Base-by-base conservation (phyloP, 2,329 filamentous ascomycete species). In the Penicillium sp. region DNA sequence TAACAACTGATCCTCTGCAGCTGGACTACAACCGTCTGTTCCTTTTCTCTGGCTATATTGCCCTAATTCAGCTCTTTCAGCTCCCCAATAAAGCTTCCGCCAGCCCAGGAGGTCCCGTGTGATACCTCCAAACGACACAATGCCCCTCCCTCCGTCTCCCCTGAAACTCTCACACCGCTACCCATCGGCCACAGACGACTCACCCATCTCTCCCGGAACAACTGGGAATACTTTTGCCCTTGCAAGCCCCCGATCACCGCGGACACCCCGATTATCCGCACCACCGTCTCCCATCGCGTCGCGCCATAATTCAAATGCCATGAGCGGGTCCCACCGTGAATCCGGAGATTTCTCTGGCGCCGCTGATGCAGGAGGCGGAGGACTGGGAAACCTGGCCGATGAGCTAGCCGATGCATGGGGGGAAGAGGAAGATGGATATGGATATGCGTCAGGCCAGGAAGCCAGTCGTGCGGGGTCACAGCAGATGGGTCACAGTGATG, bases 371-470 rank as follows among this genome's bases (percentile, higher is more conserved):
- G 54, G 61, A 5, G 72, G 70, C 2, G 76, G 77, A 43, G 84
- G 83, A 10, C 70, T 86, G 51, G 85, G 84, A 25, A 87, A 82
- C 61, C 70, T 88, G 50, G 85, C 85, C 29, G 85, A 88, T 66
- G 85, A 87, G 67, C 72, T 87, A 25, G 85, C 82, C 27, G 82
- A 84, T 63, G 81, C 81, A n/a, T 84, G 81, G 77, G 82, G 81
- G 23, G 72, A 78, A 38, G 81, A 82, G 29, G 80, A 81, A 46
- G 76, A 74, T 16, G 77, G 76, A 25, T 79, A 80, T 50, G 76
- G 72, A 47, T 75, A 76, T 57, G 67, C 66, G 8, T 75, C 74
- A 2, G 73, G 72, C 9, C 70, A 74, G 64, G 73, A 75, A 47
- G 68, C 64, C 21, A 61, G 61, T n/a, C 65, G 63, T 10, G 61